These are phyloP conservation scores for Hygrocybe punicea DNA, from an alignment of 768 basidiomycete genomes.

Conservation along the genomic window DNA sequence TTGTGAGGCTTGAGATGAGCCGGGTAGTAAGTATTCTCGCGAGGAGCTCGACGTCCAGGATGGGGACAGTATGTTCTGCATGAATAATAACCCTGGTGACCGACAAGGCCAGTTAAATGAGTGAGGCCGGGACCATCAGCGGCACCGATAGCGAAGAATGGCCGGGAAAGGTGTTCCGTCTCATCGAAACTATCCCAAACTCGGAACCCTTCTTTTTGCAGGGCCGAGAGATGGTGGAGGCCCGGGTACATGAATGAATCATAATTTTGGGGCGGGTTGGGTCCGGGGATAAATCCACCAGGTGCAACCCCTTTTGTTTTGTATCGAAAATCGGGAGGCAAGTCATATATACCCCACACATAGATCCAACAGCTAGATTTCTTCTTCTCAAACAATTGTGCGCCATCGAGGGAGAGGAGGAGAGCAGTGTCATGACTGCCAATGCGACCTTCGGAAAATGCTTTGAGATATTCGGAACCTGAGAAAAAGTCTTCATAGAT, in stretches of 20 bases:
- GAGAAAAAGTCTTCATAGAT: no score
- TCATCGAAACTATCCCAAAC: no score
- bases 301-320: conserved; percentile 30
- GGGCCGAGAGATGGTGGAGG: conserved; percentile 35
- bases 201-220: conserved; percentile 6
- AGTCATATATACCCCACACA: conserved; percentile 34
- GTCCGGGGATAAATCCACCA: conserved; percentile 35
- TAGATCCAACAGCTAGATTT: conserved; percentile 41
- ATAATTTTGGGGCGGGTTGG: conserved; percentile 30
- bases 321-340: conserved; percentile 28
- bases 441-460: no score
- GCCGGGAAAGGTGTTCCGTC: no score
- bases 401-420: no score
- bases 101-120: conserved; percentile 21
- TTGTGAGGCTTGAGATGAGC: conserved; percentile 26
- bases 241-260: conserved; percentile 35
- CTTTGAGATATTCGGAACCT: no score
- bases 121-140: conserved; percentile 11
- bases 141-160: no score
- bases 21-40: conserved; percentile 31
- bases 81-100: conserved; percentile 14
- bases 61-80: conserved; percentile 27
- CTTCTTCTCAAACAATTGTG: conserved; percentile 35
- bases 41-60: conserved; percentile 29
- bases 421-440: no score